Evolutionary conservation across 208 protist species (phyloP), one percentile per base, ranked within the genome.

Genomic region (Trypanosoma melophagium): DNA sequence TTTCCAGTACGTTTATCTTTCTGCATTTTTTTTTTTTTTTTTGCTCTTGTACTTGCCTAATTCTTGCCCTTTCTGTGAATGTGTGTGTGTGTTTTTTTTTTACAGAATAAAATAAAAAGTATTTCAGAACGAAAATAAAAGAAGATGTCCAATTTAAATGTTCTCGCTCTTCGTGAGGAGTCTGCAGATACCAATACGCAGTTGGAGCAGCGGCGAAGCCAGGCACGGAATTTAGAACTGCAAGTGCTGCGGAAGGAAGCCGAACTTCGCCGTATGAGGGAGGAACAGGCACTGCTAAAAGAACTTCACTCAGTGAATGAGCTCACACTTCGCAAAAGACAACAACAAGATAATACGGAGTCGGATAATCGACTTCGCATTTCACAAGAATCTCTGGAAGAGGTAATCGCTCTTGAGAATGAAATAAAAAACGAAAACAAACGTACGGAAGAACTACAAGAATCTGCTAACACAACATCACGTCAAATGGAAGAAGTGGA

Each of bases 251-350:
- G 83, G 16, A 91, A 88, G 69, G 85, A 87, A 63, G 86, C 81
- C 21, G 84, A 95, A 57, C 80, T 95, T 17, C 82, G 81, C 35
- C 86, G 84, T 53, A 84, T 83, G 17, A 79, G 76, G 69, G 89
- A 95, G 65, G 89, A 95, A 72, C 84, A 90, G 71, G 61, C 69
- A 25, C 73, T 95, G 52, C 71, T 90, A 17, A 84, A 82, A 54
- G 84, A 95, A 65, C 81, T 95, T 52, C 77, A 76, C 17, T 80
- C 80, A 0, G 73, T 93, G 67, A 93, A 95, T 68, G 79, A 90
- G 66, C 83, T 95, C 61, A 87, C 87, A 10, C 63, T 93, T 42
- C 69, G 70, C n/a, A 92, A 94, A 66, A 74, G 79, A 55, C 65
- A 81, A 66, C 54, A 75, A 38, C 22, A 64, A 13, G 53, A 51